Evolutionary conservation across 75 land plant genomes (phyloP).

Genomic region (Pinus tabuliformis): DNA sequence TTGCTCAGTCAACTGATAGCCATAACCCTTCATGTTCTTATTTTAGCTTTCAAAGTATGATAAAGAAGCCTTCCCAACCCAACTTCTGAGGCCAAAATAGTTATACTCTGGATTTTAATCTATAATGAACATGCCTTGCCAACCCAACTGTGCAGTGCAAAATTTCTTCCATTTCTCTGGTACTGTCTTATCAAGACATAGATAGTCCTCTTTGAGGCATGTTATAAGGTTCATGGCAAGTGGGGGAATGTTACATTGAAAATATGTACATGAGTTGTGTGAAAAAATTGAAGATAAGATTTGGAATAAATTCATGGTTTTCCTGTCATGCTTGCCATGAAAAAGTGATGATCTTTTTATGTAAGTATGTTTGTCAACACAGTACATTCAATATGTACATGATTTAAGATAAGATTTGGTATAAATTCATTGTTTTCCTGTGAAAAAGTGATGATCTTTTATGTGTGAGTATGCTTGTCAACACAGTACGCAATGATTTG

Average conservation of each 20-base stretch:
- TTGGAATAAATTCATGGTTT: background rate
- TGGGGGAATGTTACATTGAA: background rate
- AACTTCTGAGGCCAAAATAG: background rate
- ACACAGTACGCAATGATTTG: background rate
- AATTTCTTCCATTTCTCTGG: background rate
- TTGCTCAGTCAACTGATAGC: background rate
- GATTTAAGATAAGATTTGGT: background rate
- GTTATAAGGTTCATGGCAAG: background rate
- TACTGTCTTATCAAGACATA: background rate
- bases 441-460: background rate
- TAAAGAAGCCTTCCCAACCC: background rate
- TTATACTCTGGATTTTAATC: no score
- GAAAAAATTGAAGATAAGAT: background rate
- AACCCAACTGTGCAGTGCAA: background rate
- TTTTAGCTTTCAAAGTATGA: background rate
- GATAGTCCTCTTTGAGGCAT: background rate
- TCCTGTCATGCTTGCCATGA: background rate
- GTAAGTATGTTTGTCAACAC: slow-evolving; percentile 4
- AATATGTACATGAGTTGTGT: background rate
- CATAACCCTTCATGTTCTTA: background rate
- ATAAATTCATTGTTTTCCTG: background rate
- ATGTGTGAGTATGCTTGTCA: background rate
- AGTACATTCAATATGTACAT: background rate
- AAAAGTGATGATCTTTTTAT: background rate
- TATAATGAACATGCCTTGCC: no score